Evolutionary conservation across 371 early-diverging fungal species (phyloP).

Genomic region (Mucor circinelloides): DNA sequence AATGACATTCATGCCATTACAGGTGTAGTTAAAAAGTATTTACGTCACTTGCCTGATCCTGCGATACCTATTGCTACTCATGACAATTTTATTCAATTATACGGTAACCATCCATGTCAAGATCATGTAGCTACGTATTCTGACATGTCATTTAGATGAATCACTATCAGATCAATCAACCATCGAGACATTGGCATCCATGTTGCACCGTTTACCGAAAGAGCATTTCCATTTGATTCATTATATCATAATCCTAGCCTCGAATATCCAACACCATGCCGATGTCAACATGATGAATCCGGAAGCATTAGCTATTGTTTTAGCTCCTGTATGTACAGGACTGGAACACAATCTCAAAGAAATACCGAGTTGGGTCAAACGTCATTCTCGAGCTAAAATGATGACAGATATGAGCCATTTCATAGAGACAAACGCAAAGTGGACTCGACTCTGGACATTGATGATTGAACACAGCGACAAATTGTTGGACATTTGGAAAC

Average conservation of each 20-base stretch:
- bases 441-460: slow-evolving; percentile 26
- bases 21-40: slow-evolving; percentile 44
- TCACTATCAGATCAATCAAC: slow-evolving; percentile 5
- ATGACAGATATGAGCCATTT: slow-evolving; percentile 19
- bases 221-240: slow-evolving; percentile 39
- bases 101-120: slow-evolving; percentile 17
- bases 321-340: slow-evolving; percentile 49
- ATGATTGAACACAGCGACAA: slow-evolving; percentile 21
- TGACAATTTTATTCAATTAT: slow-evolving; percentile 29
- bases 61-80: slow-evolving; percentile 40
- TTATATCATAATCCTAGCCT: slow-evolving; percentile 32
- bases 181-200: slow-evolving; percentile 9
- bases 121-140: not conserved
- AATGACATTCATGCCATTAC: slow-evolving; percentile 51
- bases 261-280: slow-evolving; percentile 30
- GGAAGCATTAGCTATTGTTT: slow-evolving; percentile 43
- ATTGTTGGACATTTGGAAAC: slow-evolving; percentile 18
- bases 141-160: slow-evolving; percentile 6
- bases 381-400: slow-evolving; percentile 12
- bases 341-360: slow-evolving; percentile 37
- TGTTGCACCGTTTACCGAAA: slow-evolving; percentile 32
- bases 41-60: slow-evolving; percentile 44
- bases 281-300: slow-evolving; percentile 44
- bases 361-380: slow-evolving; percentile 22
- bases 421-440: slow-evolving; percentile 30